phyloP scores from a whole-genome alignment of 2,329 filamentous ascomycete species.

The Hymenoscyphus repandus region DNA sequence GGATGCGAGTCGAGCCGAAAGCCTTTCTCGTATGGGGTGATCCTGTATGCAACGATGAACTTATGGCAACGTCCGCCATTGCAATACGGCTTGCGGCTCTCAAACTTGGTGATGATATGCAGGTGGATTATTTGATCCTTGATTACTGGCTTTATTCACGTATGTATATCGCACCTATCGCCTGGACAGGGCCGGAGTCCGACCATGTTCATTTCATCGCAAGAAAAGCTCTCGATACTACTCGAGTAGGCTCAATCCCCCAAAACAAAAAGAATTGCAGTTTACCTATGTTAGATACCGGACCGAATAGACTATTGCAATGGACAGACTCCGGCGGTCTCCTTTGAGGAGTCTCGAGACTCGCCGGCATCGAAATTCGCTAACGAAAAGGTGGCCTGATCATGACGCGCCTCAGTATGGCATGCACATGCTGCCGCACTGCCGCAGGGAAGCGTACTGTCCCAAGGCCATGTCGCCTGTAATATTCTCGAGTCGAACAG shows the following conservation, averaged over 20 bases:
- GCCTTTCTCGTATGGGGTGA: conserved; percentile 11
- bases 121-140: neutral
- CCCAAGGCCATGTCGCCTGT: no score
- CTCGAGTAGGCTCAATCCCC: no score
- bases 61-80: conserved; percentile 12
- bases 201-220: no score
- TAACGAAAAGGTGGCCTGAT: conserved; percentile 7
- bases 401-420: conserved; percentile 1
- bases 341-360: neutral
- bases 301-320: no score
- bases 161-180: neutral
- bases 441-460: neutral
- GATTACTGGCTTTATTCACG: neutral
- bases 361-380: neutral
- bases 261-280: no score
- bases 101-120: neutral
- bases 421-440: neutral
- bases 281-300: no score
- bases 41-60: conserved; percentile 5
- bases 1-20: conserved; percentile 7
- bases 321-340: neutral
- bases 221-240: no score
- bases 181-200: no score
- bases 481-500: no score
- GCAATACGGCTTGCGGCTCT: no score